phyloP scores from a whole-genome alignment of 2,329 filamentous ascomycete genomes.

The Amauroascus niger region DNA sequence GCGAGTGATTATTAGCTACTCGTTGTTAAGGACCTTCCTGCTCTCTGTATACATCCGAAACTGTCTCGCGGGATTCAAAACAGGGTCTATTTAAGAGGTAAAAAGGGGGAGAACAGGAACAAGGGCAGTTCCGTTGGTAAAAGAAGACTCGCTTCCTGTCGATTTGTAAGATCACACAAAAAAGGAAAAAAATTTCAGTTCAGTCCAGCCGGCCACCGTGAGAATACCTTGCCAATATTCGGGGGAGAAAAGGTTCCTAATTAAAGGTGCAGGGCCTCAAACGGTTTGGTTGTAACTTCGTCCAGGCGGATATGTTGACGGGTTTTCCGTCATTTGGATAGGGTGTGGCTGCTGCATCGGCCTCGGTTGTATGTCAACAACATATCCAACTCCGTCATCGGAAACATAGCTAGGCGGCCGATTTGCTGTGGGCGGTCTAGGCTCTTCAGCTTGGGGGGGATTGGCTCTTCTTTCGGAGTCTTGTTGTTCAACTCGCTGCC shows the following conservation, averaged over 20 bases:
- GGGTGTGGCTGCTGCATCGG: constrained; percentile 31
- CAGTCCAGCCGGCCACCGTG: neutral
- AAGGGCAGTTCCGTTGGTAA: neutral
- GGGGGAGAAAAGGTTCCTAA: neutral
- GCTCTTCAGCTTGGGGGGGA: constrained; percentile 18
- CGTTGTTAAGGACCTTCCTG: no score
- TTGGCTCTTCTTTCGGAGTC: neutral
- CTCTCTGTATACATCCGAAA: no score
- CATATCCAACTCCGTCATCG: constrained; percentile 64
- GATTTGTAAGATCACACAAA: neutral
- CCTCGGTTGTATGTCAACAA: constrained; percentile 56
- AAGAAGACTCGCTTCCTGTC: neutral
- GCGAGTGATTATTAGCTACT: neutral
- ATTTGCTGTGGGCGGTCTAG: constrained; percentile 21
- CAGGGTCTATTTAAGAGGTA: no score
- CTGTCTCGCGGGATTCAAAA: no score
- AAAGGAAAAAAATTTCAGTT: no score
- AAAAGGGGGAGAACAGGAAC: no score
- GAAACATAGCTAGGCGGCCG: constrained; percentile 68
- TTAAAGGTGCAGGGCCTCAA: neutral
- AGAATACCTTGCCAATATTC: neutral
- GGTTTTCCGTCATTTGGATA: neutral
- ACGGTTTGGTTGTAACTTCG: constrained; percentile 3
- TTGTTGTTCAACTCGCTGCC: constrained; percentile 52
- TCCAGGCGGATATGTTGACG: constrained; percentile 45